phyloP scores from a whole-genome alignment of 1,284 basidiomycete species.

The Farysia itapuensis region DNA sequence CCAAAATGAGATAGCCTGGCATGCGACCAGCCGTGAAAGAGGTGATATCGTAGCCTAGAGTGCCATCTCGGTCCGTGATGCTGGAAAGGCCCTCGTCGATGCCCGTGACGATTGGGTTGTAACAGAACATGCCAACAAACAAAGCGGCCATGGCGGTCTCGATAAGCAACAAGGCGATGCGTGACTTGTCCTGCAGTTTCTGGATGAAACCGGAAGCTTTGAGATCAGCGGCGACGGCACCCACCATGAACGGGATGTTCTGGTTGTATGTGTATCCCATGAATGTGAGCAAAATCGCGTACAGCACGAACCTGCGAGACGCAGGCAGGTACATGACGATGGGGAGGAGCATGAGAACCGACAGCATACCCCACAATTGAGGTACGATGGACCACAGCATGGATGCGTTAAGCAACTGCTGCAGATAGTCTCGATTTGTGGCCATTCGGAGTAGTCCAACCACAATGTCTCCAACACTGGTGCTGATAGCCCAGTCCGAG shows the following conservation, averaged over 20 bases:
- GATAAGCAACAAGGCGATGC: constrained; percentile 54
- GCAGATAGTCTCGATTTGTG: constrained; percentile 60
- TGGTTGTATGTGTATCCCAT: constrained; percentile 19
- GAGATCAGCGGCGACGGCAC: constrained; percentile 59
- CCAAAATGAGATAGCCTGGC: constrained; percentile 30
- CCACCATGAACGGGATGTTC: constrained; percentile 56
- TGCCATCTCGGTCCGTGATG: constrained; percentile 59
- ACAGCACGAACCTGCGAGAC: constrained; percentile 59
- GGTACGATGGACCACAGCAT: constrained; percentile 62
- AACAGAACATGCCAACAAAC: constrained; percentile 57
- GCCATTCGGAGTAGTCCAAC: constrained; percentile 60
- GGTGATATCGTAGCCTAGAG: constrained; percentile 53
- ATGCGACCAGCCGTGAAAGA: constrained; percentile 20
- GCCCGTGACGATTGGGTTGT: constrained; percentile 52
- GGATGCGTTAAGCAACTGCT: constrained; percentile 60
- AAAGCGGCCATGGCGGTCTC: constrained; percentile 58
- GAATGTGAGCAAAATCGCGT: constrained; percentile 43
- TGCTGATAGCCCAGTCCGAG: constrained; percentile 21
- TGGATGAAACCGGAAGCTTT: constrained; percentile 61
- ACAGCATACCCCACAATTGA: constrained; percentile 62
- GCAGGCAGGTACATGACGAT: constrained; percentile 57
- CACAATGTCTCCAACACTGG: constrained; percentile 57
- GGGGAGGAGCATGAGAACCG: constrained; percentile 61
- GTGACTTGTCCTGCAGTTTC: constrained; percentile 60
- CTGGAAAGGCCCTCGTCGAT: constrained; percentile 54